Conservation (phyloP, 371 early-diverging fungal species). For the Cladochytrium tenue region DNA sequence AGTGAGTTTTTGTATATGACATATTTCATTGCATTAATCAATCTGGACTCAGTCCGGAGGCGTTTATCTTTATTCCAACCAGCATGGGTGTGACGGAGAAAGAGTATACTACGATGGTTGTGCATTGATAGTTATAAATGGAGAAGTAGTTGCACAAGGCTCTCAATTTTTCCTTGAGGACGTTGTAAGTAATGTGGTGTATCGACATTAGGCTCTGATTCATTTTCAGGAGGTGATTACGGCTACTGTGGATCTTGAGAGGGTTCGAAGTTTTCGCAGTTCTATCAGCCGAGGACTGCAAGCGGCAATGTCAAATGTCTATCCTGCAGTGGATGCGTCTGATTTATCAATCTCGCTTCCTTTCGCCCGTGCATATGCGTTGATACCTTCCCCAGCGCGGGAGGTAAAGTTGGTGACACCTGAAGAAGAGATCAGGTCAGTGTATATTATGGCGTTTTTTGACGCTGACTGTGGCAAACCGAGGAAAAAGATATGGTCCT, state of each 20-base stretch:
- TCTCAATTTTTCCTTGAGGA: conserved; percentile 90
- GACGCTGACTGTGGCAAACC: conserved; percentile 3
- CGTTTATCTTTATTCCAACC: conserved; percentile 93
- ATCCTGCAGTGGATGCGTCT: background rate
- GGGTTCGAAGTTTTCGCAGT: conserved; percentile 80
- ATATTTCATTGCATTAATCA: too few species aligned
- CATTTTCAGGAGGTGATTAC: conserved; percentile 78
- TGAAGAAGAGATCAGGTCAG: conserved; percentile 76
- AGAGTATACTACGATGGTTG: conserved; percentile 96
- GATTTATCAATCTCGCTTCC: background rate
- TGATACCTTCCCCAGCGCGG: conserved; percentile 3
- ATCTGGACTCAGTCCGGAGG: conserved; percentile 87
- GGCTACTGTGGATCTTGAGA: conserved; percentile 89
- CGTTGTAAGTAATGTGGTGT: conserved; percentile 60
- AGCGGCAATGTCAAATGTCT: conserved; percentile 49
- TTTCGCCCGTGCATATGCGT: background rate
- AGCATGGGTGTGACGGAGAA: conserved; percentile 98
- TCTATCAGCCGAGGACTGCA: conserved; percentile 78
- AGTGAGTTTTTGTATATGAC: conserved; percentile 48
- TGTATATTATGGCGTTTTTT: conserved; percentile 2
- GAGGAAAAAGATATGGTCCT: conserved; percentile 73
- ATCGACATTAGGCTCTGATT: background rate
- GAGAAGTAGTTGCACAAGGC: conserved; percentile 85
- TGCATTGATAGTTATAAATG: conserved; percentile 88
- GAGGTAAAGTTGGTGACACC: conserved; percentile 29